phyloP scores from a whole-genome alignment of 768 basidiomycete species.

The Rhizopogon roseolus region DNA sequence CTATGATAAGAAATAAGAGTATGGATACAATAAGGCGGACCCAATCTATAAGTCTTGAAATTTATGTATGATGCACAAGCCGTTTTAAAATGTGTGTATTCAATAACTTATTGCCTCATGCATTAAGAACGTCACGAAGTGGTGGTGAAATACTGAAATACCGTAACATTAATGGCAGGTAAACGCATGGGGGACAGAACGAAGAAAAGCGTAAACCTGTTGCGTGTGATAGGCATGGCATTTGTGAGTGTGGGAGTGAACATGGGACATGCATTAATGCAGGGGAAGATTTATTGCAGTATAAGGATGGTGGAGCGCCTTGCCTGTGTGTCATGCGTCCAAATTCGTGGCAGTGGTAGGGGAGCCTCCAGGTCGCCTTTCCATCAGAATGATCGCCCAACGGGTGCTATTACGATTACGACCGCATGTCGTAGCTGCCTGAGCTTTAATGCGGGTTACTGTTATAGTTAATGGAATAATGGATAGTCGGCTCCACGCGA shows the following conservation, averaged over 20 bases:
- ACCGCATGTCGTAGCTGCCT: background rate
- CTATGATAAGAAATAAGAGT: background rate
- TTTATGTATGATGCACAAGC: background rate
- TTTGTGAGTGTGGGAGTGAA: background rate
- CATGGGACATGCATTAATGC: background rate
- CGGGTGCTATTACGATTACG: background rate
- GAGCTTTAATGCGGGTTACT: background rate
- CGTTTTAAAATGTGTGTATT: background rate
- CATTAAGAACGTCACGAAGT: background rate
- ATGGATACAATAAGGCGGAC: background rate
- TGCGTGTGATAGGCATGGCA: background rate
- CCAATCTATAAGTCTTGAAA: background rate
- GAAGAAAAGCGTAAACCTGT: background rate
- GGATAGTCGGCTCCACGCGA: background rate
- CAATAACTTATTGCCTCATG: background rate
- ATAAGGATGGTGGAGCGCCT: background rate
- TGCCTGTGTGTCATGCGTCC: background rate
- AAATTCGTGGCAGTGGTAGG: background rate
- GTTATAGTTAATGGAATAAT: constrained; percentile 1
- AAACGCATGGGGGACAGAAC: background rate
- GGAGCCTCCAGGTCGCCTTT: background rate
- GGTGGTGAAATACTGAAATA: background rate
- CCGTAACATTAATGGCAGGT: background rate
- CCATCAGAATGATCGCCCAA: constrained; percentile 2
- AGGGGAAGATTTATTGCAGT: background rate